Evolutionary conservation across 257 asterid species (phyloP).

Genomic region (Solanum etuberosum): DNA sequence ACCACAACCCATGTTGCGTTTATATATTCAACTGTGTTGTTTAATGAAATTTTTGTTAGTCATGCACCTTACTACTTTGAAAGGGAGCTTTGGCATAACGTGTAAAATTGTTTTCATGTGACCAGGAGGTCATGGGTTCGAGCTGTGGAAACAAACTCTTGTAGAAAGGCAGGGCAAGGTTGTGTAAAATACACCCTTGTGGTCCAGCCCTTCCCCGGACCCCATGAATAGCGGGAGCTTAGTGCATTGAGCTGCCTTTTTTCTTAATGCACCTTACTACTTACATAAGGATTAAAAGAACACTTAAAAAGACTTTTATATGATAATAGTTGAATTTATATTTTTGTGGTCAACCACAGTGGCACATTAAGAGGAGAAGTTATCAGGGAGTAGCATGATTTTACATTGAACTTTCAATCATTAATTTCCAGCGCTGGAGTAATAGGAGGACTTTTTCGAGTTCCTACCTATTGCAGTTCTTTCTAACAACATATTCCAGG

Average conservation of each 20-base stretch:
- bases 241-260: not conserved
- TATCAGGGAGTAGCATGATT: not conserved
- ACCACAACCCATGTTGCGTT: too few relatives aligned
- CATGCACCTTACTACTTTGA: not conserved
- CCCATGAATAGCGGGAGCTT: not conserved
- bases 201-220: not conserved
- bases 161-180: not conserved
- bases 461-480: not conserved
- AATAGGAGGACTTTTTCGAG: not conserved
- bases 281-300: not conserved
- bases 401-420: not conserved
- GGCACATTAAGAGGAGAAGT: not conserved
- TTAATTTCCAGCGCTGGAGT: not conserved
- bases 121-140: not conserved
- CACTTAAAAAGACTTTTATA: not conserved
- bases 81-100: not conserved
- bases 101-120: not conserved
- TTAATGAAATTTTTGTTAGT: not conserved
- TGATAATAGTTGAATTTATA: not conserved
- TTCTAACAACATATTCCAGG: not conserved
- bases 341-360: not conserved
- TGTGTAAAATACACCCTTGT: not conserved
- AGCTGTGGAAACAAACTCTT: not conserved
- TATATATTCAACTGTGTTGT: not conserved
- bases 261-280: not conserved